Base-by-base conservation (phyloP, 2,329 filamentous ascomycete genomes). In the Arthrobotrys musiformis region DNA sequence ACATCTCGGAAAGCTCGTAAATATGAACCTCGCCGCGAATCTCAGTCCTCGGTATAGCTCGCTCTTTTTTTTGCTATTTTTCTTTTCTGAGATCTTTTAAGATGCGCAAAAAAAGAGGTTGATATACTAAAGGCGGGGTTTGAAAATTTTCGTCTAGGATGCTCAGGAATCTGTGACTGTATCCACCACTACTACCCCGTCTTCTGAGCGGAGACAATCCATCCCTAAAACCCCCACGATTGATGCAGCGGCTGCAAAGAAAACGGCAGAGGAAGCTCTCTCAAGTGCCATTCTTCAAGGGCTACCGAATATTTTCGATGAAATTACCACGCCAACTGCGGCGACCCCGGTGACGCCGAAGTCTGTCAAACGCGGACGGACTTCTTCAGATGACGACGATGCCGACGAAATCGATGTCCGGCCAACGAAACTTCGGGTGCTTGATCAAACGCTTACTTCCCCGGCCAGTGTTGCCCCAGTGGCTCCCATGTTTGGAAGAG, bases 1-100 rank as follows among this genome's bases (percentile, higher is more conserved):
- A 77, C 73, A 1, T 77, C 73, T 26, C 63, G 73, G 17, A 77
- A 77, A 56, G 73, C 73, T 77, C 73, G 58, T 26, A 77, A 77
- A 70, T 77, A 77, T 46, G 73, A 77, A 67, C 73, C 73, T 19
- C 58, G 73, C 15, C 64, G 73, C 22, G 66, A 77, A 60, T 77
- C 73, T 28, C 73, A 77, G 60, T 70, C 73, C 56, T 77, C 73
- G 60, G 73, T 77, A 70, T 56, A 52, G n/a, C n/a, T n/a, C 30
- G 30, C 40, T 13, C 48, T n/a, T 22, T 8, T 3, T 28, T 28
- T 11, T 15, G 11, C 19, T 15, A 9, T 50, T 15, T 28, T 28
- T 28, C 7, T 50, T 24, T 15, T 28, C 46, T 8, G 1, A 6
- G 8, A 24, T 26, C 17, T 11, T 50, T 9, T 15, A 11, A 28